These are phyloP conservation scores for Parietichytrium sp. DNA, from an alignment of 108 stramenopile genomes.

Conservation along the genomic window DNA sequence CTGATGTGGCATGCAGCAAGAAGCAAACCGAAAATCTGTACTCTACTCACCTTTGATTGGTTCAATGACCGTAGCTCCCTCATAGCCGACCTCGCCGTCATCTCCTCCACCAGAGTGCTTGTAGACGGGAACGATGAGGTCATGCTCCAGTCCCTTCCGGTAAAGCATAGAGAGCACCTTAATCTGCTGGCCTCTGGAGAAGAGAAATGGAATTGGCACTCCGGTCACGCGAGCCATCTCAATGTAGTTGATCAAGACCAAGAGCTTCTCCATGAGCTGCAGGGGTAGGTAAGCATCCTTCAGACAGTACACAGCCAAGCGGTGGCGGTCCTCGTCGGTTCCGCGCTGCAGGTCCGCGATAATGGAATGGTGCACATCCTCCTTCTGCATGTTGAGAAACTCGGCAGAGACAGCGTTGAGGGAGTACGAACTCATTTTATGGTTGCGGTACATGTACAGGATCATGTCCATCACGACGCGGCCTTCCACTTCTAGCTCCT, in stretches of 20 bases:
- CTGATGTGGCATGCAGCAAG: too few species aligned
- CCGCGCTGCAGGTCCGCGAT: conserved; percentile 95
- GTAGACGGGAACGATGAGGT: conserved; percentile 88
- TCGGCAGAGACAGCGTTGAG: conserved; percentile 96
- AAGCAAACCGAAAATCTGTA: too few species aligned
- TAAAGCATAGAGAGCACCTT: conserved; percentile 98
- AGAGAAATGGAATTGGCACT: conserved; percentile 90
- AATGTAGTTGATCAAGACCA: conserved; percentile 95
- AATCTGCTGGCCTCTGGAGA: conserved; percentile 97
- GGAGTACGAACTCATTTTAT: conserved; percentile 94
- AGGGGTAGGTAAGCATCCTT: conserved; percentile 95
- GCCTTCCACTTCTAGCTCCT: conserved; percentile 92
- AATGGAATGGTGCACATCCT: conserved; percentile 99
- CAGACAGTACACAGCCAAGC: conserved; percentile 96
- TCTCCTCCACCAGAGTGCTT: conserved; percentile 64
- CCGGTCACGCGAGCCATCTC: conserved; percentile 99
- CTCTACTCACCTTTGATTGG: too few species aligned
- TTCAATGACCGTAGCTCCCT: conserved; percentile 97
- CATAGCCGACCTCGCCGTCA: conserved; percentile 79
- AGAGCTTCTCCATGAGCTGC: conserved; percentile 93
- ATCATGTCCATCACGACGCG: conserved; percentile 98
- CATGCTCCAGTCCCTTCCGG: conserved; percentile 81
- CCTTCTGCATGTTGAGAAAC: conserved; percentile 94
- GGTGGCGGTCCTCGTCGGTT: conserved; percentile 90
- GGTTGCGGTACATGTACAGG: conserved; percentile 98